A percentile compares a stretch with the other conserved stretches of the same genome.
These are phyloP conservation scores for Komagataea norvegica DNA, from an alignment of 1,139 yeast species.

Conservation along the genomic window DNA sequence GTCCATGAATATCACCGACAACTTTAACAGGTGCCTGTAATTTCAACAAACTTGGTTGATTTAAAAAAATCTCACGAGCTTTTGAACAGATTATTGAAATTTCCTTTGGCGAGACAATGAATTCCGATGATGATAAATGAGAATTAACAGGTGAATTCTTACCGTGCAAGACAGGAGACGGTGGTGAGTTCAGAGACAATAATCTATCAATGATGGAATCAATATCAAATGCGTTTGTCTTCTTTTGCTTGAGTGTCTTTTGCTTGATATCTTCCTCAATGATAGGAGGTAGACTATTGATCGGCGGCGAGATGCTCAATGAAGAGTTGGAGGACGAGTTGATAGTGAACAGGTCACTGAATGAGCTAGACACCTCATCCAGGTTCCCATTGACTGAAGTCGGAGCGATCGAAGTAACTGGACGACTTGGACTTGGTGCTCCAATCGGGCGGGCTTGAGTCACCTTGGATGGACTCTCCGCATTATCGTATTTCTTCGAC, in stretches of 20 bases:
- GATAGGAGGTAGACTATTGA: conserved; percentile 21
- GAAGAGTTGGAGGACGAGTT: conserved; percentile 24
- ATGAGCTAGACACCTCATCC: conserved; percentile 24
- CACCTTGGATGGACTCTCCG: no score
- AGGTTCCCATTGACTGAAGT: conserved; percentile 6
- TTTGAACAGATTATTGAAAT: conserved; percentile 60
- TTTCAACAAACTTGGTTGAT: conserved; percentile 72
- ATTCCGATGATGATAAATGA: conserved; percentile 14
- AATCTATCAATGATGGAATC: conserved; percentile 54
- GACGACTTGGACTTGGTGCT: conserved; percentile 1
- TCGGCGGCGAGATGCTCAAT: conserved; percentile 23
- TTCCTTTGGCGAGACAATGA: conserved; percentile 42
- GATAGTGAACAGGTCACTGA: conserved; percentile 26
- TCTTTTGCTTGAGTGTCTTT: conserved; percentile 5
- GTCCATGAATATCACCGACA: conserved; percentile 88
- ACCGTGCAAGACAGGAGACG: conserved; percentile 28
- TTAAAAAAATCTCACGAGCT: conserved; percentile 64
- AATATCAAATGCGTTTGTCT: conserved; percentile 35
- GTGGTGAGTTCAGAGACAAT: conserved; percentile 40
- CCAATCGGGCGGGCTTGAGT: conserved; percentile 2
- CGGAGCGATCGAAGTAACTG: conserved; percentile 7
- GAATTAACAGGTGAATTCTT: conserved; percentile 35
- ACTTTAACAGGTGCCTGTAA: conserved; percentile 81
- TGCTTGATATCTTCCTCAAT: conserved; percentile 20
- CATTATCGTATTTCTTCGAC: no score